Percentiles rank a stretch among this genome's conserved stretches.
Conservation (phyloP, 345 rosid genomes). For the Capsella bursapastoris region DNA sequence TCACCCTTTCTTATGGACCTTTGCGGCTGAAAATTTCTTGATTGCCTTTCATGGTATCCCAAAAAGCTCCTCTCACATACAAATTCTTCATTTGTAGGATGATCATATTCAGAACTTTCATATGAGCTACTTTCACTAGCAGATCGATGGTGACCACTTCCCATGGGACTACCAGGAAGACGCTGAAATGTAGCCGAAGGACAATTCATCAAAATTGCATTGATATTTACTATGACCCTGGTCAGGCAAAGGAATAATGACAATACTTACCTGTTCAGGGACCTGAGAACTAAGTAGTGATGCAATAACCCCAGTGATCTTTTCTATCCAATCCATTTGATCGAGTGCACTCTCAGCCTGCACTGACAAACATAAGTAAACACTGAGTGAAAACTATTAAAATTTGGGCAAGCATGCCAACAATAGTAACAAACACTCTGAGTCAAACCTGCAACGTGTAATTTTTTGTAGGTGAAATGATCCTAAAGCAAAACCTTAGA, state of each 20-base stretch:
- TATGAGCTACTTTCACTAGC: slow-evolving; percentile 98
- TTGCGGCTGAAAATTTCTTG: slow-evolving; percentile 73
- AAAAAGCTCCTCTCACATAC: slow-evolving; percentile 69
- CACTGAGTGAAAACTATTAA: slow-evolving; percentile 43
- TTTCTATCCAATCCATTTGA: slow-evolving; percentile 99
- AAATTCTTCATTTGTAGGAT: slow-evolving; percentile 73
- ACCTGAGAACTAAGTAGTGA: slow-evolving; percentile 96
- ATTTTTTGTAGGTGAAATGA: slow-evolving; percentile 95
- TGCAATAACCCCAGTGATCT: slow-evolving; percentile 98
- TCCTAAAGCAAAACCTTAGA: slow-evolving; percentile 97
- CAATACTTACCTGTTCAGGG: slow-evolving; percentile 77
- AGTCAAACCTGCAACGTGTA: slow-evolving; percentile 95
- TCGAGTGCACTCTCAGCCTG: slow-evolving; percentile 99
- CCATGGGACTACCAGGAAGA: slow-evolving; percentile 78
- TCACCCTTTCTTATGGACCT: slow-evolving; percentile 67
- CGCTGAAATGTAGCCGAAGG: slow-evolving; percentile 57
- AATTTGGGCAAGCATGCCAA: slow-evolving; percentile 15
- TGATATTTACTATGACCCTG: slow-evolving; percentile 15
- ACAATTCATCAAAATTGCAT: slow-evolving; percentile 34
- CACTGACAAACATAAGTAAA: slow-evolving; percentile 69
- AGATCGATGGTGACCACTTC: slow-evolving; percentile 91
- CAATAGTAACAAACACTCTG: slow-evolving; percentile 38
- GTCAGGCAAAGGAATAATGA: slow-evolving; percentile 20
- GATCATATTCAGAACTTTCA: slow-evolving; percentile 94
- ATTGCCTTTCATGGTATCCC: slow-evolving; percentile 66